Evolutionary conservation across 176 grass and related monocot genomes (phyloP).

Genomic region (bread wheat (Triticum aestivum)): IWGSC_CS_RefSeq_v2.1 NC_057813.1:594653057-594653556

Average conservation of each 20-base stretch:
- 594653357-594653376: no score
- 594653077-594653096: conserved; percentile 64
- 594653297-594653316: conserved; percentile 25
- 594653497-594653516: no score
- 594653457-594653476: no score
- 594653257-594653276: conserved; percentile 38
- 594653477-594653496: no score
- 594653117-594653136: conserved; percentile 59
- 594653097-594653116: conserved; percentile 52
- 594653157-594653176: conserved; percentile 53
- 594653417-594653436: no score
- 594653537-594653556: no score
- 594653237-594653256: conserved; percentile 46
- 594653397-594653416: no score
- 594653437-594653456: no score
- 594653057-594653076: conserved; percentile 34
- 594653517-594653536: no score
- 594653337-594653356: no score
- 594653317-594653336: no score
- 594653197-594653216: conserved; percentile 52
- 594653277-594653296: conserved; percentile 37
- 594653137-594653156: conserved; percentile 54
- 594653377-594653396: no score
- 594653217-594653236: conserved; percentile 44
- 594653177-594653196: conserved; percentile 52